Conservation (phyloP, 1,284 basidiomycete species). For the Caloboletus firmus region DNA sequence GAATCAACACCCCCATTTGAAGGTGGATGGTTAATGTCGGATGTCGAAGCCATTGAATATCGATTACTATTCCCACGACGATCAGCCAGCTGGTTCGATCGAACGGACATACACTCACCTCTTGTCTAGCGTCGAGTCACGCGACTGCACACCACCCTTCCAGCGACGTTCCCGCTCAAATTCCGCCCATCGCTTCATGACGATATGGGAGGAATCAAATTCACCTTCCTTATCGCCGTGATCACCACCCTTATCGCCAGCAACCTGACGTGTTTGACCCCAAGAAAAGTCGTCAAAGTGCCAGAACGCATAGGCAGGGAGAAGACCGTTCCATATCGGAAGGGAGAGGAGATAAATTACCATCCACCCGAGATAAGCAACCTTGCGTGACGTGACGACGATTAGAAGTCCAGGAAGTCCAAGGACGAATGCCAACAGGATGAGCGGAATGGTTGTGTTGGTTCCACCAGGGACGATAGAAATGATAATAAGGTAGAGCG, state of each 20-base stretch:
- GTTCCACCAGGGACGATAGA: slow-evolving; percentile 80
- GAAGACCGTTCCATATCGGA: slow-evolving; percentile 94
- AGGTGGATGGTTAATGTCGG: slow-evolving; percentile 62
- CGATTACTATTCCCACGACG: slow-evolving; percentile 47
- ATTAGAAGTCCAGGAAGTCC: slow-evolving; percentile 95
- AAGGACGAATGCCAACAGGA: slow-evolving; percentile 90
- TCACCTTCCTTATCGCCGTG: slow-evolving; percentile 93
- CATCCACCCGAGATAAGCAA: slow-evolving; percentile 98
- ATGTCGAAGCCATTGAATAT: slow-evolving; percentile 75
- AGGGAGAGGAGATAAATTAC: slow-evolving; percentile 89
- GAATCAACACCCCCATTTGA: slow-evolving; percentile 51
- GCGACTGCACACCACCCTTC: slow-evolving; percentile 82
- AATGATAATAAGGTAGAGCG: slow-evolving; percentile 86
- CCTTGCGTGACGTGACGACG: slow-evolving; percentile 90
- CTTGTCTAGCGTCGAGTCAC: slow-evolving; percentile 77
- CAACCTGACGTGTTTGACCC: slow-evolving; percentile 92
- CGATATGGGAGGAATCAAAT: slow-evolving; percentile 94
- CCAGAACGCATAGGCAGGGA: slow-evolving; percentile 96
- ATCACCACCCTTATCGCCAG: slow-evolving; percentile 69
- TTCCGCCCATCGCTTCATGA: slow-evolving; percentile 99
- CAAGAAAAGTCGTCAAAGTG: slow-evolving; percentile 99
- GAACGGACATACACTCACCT: slow-evolving; percentile 48
- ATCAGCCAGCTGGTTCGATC: slow-evolving; percentile 14
- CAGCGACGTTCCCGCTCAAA: slow-evolving; percentile 96
- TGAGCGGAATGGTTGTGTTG: slow-evolving; percentile 89